phyloP scores from a whole-genome alignment of 179 eudicot genomes.

The Beta corolliflora region DNA sequence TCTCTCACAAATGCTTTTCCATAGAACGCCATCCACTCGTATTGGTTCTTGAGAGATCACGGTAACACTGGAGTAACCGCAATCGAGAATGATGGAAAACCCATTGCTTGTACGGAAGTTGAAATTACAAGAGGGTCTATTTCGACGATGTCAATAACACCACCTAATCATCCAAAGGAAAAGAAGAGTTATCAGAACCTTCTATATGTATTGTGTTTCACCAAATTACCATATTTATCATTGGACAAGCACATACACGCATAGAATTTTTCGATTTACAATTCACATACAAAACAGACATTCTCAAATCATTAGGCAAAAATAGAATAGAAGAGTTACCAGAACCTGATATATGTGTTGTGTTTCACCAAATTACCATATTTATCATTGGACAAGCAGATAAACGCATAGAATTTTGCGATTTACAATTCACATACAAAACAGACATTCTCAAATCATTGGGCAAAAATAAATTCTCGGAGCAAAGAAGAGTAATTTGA shows the following conservation, averaged over 20 bases:
- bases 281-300: no score
- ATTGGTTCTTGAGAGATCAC: slow-evolving; percentile 39
- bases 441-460: no score
- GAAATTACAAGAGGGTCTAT: slow-evolving; percentile 89
- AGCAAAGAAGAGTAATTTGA: no score
- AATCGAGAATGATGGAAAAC: slow-evolving; percentile 72
- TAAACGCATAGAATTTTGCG: no score
- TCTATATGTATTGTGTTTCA: neutral
- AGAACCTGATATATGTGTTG: no score
- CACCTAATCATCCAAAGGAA: slow-evolving; percentile 49
- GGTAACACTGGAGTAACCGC: slow-evolving; percentile 52
- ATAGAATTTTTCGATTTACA: no score
- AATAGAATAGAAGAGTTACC: no score
- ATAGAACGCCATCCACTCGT: slow-evolving; percentile 54
- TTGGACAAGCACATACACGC: neutral
- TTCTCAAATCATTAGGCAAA: no score
- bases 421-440: no score
- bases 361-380: no score
- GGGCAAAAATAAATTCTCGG: no score
- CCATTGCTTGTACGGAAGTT: slow-evolving; percentile 82
- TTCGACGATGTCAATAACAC: slow-evolving; percentile 74
- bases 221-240: neutral
- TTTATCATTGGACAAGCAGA: no score
- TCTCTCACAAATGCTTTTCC: slow-evolving; percentile 89
- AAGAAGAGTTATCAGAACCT: slow-evolving; percentile 1